A percentile compares a stretch with the other conserved stretches of the same genome.
phyloP scores from a whole-genome alignment of 805 yeast genomes.

The Metschnikowia peoriensis region DNA sequence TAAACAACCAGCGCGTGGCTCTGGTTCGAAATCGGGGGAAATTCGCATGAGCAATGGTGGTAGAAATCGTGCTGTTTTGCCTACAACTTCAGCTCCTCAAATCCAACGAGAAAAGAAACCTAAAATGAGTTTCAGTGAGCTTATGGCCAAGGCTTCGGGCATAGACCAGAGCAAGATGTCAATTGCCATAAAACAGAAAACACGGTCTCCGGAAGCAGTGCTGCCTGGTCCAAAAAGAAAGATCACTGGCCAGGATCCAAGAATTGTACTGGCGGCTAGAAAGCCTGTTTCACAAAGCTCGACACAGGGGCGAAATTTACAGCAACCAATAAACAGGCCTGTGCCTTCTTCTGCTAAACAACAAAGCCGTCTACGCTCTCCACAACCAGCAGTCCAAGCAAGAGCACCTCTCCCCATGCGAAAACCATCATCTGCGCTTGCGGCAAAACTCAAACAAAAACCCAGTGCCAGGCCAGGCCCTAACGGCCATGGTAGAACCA shows the following conservation, averaged over 20 bases:
- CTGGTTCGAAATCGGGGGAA: neutral
- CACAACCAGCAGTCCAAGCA: neutral
- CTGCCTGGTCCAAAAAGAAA: neutral
- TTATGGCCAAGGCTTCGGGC: slow-evolving; percentile 65
- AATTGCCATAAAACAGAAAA: slow-evolving; percentile 39
- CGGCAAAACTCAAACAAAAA: slow-evolving; percentile 33
- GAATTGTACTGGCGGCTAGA: neutral
- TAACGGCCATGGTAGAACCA: neutral
- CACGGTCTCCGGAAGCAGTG: slow-evolving; percentile 32
- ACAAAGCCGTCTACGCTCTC: neutral
- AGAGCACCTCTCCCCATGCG: slow-evolving; percentile 45
- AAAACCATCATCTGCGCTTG: slow-evolving; percentile 55
- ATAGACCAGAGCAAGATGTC: slow-evolving; percentile 49
- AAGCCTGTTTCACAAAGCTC: neutral
- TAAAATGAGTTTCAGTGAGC: slow-evolving; percentile 60
- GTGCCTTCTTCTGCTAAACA: neutral
- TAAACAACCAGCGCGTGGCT: neutral
- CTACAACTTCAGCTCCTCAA: neutral
- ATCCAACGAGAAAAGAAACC: slow-evolving; percentile 7
- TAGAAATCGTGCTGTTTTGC: neutral
- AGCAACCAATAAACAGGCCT: neutral
- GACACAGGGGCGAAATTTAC: neutral
- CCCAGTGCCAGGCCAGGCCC: slow-evolving; percentile 11
- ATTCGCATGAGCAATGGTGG: neutral
- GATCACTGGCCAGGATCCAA: neutral